Evolutionary conservation across 164 flowering plant species (phyloP), one percentile per base, ranked within the genome.

Genomic region (Chloranthus sessilifolius): DNA sequence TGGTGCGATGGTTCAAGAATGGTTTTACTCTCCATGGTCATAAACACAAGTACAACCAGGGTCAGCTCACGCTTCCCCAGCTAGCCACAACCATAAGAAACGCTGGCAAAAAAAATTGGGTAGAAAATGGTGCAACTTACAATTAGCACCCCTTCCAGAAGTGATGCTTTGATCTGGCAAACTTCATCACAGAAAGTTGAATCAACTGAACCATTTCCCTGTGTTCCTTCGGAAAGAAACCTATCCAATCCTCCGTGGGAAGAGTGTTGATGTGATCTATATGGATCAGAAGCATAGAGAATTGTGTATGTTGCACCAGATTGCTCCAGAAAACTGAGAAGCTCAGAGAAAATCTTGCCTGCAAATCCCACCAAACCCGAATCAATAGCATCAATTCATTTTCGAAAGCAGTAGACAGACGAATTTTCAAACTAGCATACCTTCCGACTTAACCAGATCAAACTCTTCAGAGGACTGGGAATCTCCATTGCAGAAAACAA

Each of bases 201-300:
- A 56, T 74, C 69, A 29, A 50, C 44, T 36, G 80, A 68, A 20
- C 12, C 67, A 62, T 77, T 80, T 49, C 78, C n/a, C 82, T 17
- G 40, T 21, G 20, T 33, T 59, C 72, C 57, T 67, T 82, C 91
- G 50, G 82, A 79, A 42, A 90, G 85, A 67, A 82, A 79, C 62
- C 95, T 81, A 54, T 69, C 79, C 36, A 85, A 52, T 20, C 59
- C 67, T 30, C 48, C 47, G 20, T 63, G 52, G 54, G 78, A 71
- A 48, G 83, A 72, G 59, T 65, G 58, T 11, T 59, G 67, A 25
- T 60, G 50, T 38, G 80, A 60, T 28, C 61, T 75, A 35, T 56
- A 64, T 19, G 98, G 88, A 66, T 83, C 82, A 26, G 98, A 87
- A 53, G 82, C 78, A 65, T 85, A 91, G 7, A 91, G 84, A 66